A percentile compares a stretch with the other conserved stretches of the same genome.
phyloP scores from a whole-genome alignment of 1,284 basidiomycete genomes.

The Xerocomus nothofagi region DNA sequence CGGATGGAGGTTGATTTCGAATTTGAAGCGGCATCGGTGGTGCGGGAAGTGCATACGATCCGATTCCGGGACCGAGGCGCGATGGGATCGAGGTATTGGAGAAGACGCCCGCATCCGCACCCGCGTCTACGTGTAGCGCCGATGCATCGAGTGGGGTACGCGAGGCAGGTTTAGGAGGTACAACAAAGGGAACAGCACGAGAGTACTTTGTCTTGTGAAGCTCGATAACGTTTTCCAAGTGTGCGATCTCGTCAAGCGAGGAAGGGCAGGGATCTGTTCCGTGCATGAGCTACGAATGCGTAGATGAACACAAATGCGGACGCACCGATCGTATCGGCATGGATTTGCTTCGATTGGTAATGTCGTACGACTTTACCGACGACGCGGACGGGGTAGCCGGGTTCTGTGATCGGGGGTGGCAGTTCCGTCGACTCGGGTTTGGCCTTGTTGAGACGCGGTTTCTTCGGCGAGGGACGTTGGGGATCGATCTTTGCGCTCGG shows the following conservation, averaged over 20 bases:
- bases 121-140: neutral
- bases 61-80: neutral
- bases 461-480: constrained; percentile 20
- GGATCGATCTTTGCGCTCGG: constrained; percentile 3
- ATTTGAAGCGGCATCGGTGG: constrained; percentile 13
- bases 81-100: neutral
- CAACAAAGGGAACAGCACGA: constrained; percentile 46
- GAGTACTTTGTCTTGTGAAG: constrained; percentile 58
- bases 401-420: constrained; percentile 42
- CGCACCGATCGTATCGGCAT: constrained; percentile 48
- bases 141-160: constrained; percentile 6
- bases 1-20: constrained; percentile 3
- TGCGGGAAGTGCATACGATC: constrained; percentile 17
- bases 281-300: neutral
- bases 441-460: constrained; percentile 8
- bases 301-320: neutral
- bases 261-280: constrained; percentile 46
- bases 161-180: constrained; percentile 22
- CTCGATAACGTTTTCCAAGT: constrained; percentile 53
- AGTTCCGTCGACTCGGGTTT: constrained; percentile 18
- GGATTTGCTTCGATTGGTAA: constrained; percentile 47
- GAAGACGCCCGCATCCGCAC: constrained; percentile 13
- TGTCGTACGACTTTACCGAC: constrained; percentile 47
- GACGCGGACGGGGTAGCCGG: constrained; percentile 51
- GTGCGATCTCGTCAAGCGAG: constrained; percentile 57